A percentile compares a stretch with the other conserved stretches of the same genome.
These are phyloP conservation scores for Athelia psychrophila DNA, from an alignment of 1,284 basidiomycete species.

Conservation along the genomic window DNA sequence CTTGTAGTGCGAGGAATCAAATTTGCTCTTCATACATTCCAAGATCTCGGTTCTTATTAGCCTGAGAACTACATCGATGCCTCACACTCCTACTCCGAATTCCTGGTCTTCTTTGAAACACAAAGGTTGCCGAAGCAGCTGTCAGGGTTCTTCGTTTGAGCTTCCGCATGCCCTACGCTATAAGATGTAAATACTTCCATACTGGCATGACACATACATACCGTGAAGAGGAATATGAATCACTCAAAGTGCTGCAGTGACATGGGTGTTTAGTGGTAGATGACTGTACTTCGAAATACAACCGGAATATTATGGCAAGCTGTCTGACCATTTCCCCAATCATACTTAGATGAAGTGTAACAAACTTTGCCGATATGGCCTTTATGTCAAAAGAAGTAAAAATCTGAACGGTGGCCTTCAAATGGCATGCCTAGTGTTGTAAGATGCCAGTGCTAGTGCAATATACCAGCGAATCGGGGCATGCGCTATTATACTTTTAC, in stretches of 20 bases:
- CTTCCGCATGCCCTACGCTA: constrained; percentile 12
- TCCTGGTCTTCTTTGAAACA: constrained; percentile 30
- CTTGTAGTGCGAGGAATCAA: constrained; percentile 23
- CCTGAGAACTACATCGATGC: constrained; percentile 9
- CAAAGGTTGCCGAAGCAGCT: constrained; percentile 20
- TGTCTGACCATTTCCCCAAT: no score
- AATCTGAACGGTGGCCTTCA: no score
- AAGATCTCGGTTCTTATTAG: constrained; percentile 30
- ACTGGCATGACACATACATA: constrained; percentile 22
- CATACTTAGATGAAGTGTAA: no score
- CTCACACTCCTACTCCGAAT: constrained; percentile 7
- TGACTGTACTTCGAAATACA: no score
- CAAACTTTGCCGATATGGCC: no score
- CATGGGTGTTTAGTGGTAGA: no score
- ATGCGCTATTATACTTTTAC: no score
- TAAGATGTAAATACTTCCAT: constrained; percentile 27
- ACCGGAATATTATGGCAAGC: no score
- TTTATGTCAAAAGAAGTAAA: no score
- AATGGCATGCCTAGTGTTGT: no score
- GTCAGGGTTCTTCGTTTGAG: constrained; percentile 13
- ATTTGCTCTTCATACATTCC: constrained; percentile 17
- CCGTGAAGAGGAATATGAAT: constrained; percentile 13
- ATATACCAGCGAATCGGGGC: no score
- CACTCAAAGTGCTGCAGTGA: constrained; percentile 10
- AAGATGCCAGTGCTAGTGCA: no score